Evolutionary conservation across 148 eudicot genomes (phyloP).

Genomic region (Fagopyrum tataricum): DNA sequence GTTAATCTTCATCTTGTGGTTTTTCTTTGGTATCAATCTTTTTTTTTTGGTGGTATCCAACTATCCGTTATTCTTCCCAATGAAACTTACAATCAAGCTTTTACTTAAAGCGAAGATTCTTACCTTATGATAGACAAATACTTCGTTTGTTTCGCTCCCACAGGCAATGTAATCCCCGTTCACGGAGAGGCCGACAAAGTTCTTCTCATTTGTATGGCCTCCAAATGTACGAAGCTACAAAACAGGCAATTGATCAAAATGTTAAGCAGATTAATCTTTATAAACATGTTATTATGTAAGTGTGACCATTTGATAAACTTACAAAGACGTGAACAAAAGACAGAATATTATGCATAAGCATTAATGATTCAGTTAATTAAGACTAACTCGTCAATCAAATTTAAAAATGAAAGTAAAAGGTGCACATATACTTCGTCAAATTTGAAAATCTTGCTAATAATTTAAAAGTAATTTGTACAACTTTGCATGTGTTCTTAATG

Average conservation of each 20-base stretch:
- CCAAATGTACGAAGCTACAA: constrained; percentile 65
- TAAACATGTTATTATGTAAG: background rate
- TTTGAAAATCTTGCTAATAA: background rate
- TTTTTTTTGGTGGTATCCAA: background rate
- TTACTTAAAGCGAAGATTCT: background rate
- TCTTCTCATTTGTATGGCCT: constrained; percentile 88
- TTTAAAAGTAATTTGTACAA: background rate
- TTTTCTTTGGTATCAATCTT: background rate
- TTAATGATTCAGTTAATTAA: background rate
- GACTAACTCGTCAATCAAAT: background rate
- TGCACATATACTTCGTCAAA: background rate
- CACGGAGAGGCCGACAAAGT: constrained; percentile 83
- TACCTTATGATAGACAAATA: constrained; percentile 87
- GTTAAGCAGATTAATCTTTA: background rate
- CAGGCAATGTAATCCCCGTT: constrained; percentile 81
- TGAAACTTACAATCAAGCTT: background rate
- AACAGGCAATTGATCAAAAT: background rate
- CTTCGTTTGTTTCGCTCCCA: constrained; percentile 94
- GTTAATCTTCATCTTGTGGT: background rate
- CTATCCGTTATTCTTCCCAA: background rate
- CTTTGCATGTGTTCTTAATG: background rate
- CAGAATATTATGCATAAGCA: background rate
- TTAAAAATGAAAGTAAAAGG: background rate
- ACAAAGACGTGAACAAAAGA: background rate
- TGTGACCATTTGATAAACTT: background rate